Conservation (phyloP, 2,329 filamentous ascomycete genomes). For the Fusarium goolgardi region DNA sequence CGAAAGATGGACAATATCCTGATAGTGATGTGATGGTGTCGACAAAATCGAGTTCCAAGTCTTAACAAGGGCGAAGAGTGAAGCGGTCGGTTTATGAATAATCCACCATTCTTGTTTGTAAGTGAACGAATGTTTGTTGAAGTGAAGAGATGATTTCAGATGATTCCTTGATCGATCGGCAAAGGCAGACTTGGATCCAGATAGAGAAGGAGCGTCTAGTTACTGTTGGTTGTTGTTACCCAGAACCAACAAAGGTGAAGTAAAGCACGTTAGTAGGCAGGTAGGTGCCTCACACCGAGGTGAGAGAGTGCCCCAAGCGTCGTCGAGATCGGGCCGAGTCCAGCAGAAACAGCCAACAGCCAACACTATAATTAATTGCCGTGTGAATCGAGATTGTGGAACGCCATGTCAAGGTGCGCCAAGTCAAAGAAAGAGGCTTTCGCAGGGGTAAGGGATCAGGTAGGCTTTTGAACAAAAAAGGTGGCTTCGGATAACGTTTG, state of each 20-base stretch:
- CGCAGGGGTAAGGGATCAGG: not conserved
- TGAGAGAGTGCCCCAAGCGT: not conserved
- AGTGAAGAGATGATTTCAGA: not conserved
- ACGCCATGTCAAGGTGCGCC: not conserved
- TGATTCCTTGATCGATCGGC: not conserved
- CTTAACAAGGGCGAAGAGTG: not conserved
- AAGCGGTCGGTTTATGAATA: constrained; percentile 12
- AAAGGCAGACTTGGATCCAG: constrained; percentile 1
- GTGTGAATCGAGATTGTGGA: not conserved
- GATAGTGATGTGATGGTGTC: not conserved
- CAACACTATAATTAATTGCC: constrained; percentile 4
- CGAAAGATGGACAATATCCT: not conserved
- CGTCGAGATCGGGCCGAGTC: not conserved
- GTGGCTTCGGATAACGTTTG: constrained; percentile 7
- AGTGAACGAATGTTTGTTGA: constrained; percentile 1
- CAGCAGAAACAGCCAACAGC: not conserved
- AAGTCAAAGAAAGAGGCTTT: not conserved
- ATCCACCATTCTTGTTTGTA: constrained; percentile 27
- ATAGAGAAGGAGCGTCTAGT: constrained; percentile 25
- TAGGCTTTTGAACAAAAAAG: not conserved
- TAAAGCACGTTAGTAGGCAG: not conserved
- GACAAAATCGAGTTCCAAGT: constrained; percentile 2
- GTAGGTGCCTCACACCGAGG: constrained; percentile 1
- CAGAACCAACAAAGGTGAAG: not conserved
- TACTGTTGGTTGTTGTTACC: not conserved